Evolutionary conservation across 225 moss, liverwort and hornwort genomes (phyloP), one percentile per base, ranked within the genome.

Genomic region (Sphagnum tenellum): DNA sequence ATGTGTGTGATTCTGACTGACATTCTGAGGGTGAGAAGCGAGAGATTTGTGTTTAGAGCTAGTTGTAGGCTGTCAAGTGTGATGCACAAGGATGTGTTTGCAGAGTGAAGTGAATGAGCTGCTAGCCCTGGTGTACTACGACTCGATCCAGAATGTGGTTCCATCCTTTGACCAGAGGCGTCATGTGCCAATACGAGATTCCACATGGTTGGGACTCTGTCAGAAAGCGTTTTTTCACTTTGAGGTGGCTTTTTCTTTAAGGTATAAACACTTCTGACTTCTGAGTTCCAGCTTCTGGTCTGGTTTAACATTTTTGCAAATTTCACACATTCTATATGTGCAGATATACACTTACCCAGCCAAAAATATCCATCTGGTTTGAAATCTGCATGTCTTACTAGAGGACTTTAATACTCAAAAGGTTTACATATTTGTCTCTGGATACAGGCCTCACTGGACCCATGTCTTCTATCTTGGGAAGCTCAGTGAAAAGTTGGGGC

Each of bases 41-140:
- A 29, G 29, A 29, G 29, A 29, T 29, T 29, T 29, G 29, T 29
- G 29, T 29, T 29, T 29, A 29, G 29, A 29, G 29, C 29, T 29
- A 29, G 29, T 29, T 0, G 29, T 29, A 29, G 29, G 29, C 29
- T 29, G 29, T 52, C 52, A 52, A 0, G 52, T 9, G 52, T 52
- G 52, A 54, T 10, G 56, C 10, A 45, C 45, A 53, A 64, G 44
- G 45, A 13, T 62, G 62, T 60, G 55, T 55, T 48, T 68, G 75
- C 83, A 92, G 89, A 96, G 92, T 75, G 95, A 96, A 69, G 82
- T 96, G 63, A 88, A 96, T 70, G 95, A 92, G 77, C 81, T 89
- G 65, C 85, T 96, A 66, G 95, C 95, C 47, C 78, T 96, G 62
- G 95, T 92, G 49, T 90, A 89, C 72, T 96, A 92, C 51, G 95